Percentiles rank a stretch among this genome's conserved stretches.
These are phyloP conservation scores for Panellus pusillus DNA, from an alignment of 768 basidiomycete genomes.

Conservation along the genomic window DNA sequence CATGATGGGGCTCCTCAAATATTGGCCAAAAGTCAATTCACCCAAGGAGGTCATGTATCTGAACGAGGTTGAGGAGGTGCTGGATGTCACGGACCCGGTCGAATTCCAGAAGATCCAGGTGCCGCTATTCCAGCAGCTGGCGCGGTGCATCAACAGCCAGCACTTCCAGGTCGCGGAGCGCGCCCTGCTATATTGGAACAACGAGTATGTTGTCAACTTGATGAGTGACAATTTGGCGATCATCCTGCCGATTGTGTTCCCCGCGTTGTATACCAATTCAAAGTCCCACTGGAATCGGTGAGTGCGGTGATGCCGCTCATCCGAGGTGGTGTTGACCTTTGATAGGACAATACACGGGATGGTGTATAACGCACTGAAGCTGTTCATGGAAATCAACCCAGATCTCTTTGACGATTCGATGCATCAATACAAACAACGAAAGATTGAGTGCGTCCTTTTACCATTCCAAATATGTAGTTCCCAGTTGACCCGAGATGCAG, in stretches of 20 bases:
- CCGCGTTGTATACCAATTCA: constrained; percentile 92
- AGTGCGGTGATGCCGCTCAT: constrained; percentile 29
- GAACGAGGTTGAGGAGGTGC: constrained; percentile 97
- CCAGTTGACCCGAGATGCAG: constrained; percentile 38
- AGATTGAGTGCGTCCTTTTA: constrained; percentile 65
- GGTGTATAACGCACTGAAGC: constrained; percentile 97
- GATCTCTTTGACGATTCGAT: constrained; percentile 93
- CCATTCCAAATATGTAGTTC: background rate
- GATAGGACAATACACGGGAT: constrained; percentile 95
- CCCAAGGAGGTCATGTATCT: constrained; percentile 99
- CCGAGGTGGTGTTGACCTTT: constrained; percentile 1
- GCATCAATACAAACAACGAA: constrained; percentile 89
- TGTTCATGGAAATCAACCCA: constrained; percentile 99
- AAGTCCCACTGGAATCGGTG: constrained; percentile 99
- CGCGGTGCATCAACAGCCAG: constrained; percentile 97
- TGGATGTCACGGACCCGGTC: constrained; percentile 95
- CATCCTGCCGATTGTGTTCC: constrained; percentile 95
- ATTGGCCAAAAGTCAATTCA: constrained; percentile 99
- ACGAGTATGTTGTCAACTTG: constrained; percentile 98
- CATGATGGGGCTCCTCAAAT: constrained; percentile 92
- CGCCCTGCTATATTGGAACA: constrained; percentile 98
- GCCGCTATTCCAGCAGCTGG: constrained; percentile 89
- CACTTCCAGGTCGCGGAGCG: constrained; percentile 99
- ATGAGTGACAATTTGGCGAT: constrained; percentile 94
- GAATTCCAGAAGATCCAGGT: constrained; percentile 97